Conservation (phyloP, 495 filamentous ascomycete species). For the Thozetella sp. region DNA sequence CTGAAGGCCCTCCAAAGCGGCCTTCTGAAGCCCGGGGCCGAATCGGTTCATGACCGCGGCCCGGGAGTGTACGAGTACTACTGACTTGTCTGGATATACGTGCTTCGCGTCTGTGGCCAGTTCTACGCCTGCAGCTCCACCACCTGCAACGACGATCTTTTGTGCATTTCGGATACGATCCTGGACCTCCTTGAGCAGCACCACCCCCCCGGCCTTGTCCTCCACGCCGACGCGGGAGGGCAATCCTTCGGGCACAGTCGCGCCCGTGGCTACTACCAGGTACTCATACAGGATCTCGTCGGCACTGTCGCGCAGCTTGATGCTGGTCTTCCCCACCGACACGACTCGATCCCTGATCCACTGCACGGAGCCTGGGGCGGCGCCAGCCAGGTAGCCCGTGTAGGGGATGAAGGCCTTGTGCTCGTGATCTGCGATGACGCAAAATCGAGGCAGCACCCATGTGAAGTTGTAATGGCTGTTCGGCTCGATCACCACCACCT, state of each 20-base stretch:
- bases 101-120: conserved; percentile 58
- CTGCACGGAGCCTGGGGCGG: conserved; percentile 20
- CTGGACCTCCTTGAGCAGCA: conserved; percentile 41
- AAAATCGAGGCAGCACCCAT: conserved; percentile 55
- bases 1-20: conserved; percentile 36
- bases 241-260: conserved; percentile 40
- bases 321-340: conserved; percentile 17
- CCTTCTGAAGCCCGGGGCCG: conserved; percentile 47
- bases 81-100: conserved; percentile 56
- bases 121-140: conserved; percentile 63
- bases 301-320: conserved; percentile 23
- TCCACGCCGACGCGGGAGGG: conserved; percentile 52
- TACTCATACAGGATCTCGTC: conserved; percentile 54
- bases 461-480: conserved; percentile 62
- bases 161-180: conserved; percentile 30
- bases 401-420: conserved; percentile 54
- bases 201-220: conserved; percentile 42
- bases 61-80: conserved; percentile 60
- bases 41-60: conserved; percentile 54
- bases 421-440: conserved; percentile 40
- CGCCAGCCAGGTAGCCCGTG: conserved; percentile 23
- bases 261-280: conserved; percentile 56
- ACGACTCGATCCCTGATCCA: conserved; percentile 38
- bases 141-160: conserved; percentile 57
- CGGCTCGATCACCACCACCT: conserved; percentile 57